Percentiles rank a stretch among this genome's conserved stretches.
These are phyloP conservation scores for Colletotrichum filicis DNA, from an alignment of 2,329 filamentous ascomycete species.

Conservation along the genomic window DNA sequence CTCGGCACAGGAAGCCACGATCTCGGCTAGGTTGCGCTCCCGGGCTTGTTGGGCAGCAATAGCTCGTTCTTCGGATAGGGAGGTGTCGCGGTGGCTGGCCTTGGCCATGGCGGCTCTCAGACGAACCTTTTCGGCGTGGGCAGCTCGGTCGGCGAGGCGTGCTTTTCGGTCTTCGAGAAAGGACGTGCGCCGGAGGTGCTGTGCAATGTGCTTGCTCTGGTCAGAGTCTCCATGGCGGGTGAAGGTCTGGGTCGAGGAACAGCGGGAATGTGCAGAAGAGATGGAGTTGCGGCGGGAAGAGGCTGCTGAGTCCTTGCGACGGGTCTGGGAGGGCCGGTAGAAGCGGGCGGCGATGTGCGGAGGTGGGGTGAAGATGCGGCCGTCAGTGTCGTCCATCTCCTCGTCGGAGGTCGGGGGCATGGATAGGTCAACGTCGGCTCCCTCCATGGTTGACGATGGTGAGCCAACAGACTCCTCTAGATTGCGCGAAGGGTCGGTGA, in stretches of 20 bases:
- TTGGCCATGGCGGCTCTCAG: constrained; percentile 80
- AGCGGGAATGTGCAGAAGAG: constrained; percentile 79
- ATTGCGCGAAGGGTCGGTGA: constrained; percentile 54
- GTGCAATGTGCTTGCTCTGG: constrained; percentile 82
- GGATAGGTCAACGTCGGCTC: constrained; percentile 48
- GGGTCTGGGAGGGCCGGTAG: constrained; percentile 73
- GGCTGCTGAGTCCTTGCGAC: constrained; percentile 79
- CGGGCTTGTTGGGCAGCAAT: constrained; percentile 81
- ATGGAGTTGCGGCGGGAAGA: constrained; percentile 85
- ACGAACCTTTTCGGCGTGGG: constrained; percentile 86
- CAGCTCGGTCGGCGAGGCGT: constrained; percentile 81
- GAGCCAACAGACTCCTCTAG: constrained; percentile 48
- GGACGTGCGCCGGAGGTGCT: constrained; percentile 81
- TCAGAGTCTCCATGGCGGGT: constrained; percentile 59
- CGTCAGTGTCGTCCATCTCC: constrained; percentile 48
- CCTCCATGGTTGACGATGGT: constrained; percentile 42
- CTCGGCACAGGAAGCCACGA: constrained; percentile 83
- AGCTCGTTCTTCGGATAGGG: constrained; percentile 79
- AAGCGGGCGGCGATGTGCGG: constrained; percentile 83
- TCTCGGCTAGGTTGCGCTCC: constrained; percentile 84
- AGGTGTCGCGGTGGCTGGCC: constrained; percentile 71
- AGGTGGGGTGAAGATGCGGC: constrained; percentile 68
- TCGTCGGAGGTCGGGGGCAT: constrained; percentile 49
- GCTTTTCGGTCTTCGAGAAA: constrained; percentile 86
- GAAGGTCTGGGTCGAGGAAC: constrained; percentile 68